A percentile compares a stretch with the other conserved stretches of the same genome.
phyloP scores from a whole-genome alignment of 768 basidiomycete species.

The Rhodotorula sphaerocarpa region DNA sequence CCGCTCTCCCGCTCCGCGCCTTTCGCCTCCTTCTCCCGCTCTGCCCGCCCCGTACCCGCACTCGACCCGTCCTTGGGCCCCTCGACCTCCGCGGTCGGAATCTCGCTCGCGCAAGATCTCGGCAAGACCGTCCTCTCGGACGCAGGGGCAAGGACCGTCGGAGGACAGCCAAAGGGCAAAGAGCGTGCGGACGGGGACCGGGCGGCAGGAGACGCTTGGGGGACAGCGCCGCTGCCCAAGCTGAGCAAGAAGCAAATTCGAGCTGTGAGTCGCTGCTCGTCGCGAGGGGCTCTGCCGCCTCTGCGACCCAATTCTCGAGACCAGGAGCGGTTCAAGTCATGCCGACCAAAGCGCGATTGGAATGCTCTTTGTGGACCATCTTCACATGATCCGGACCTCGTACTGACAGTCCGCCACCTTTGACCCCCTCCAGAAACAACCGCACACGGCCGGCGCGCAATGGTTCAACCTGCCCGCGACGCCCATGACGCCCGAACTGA shows the following conservation, averaged over 20 bases:
- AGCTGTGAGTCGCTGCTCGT: slow-evolving; percentile 53
- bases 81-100: too few relatives aligned
- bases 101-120: slow-evolving; percentile 53
- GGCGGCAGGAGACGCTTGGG: slow-evolving; percentile 52
- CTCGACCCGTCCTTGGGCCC: too few relatives aligned
- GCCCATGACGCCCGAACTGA: slow-evolving; percentile 62
- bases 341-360: too few relatives aligned
- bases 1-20: slow-evolving; percentile 5
- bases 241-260: slow-evolving; percentile 65
- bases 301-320: too few relatives aligned
- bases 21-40: background rate
- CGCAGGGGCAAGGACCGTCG: background rate
- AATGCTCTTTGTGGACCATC: too few relatives aligned
- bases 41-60: background rate
- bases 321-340: too few relatives aligned
- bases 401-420: background rate
- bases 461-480: slow-evolving; percentile 83
- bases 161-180: background rate
- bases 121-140: slow-evolving; percentile 5
- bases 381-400: background rate
- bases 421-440: slow-evolving; percentile 53
- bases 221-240: slow-evolving; percentile 48
- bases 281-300: too few relatives aligned
- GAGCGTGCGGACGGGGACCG: slow-evolving; percentile 34
- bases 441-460: slow-evolving; percentile 63